Evolutionary conservation across 164 flowering plant species (phyloP), one percentile per base, ranked within the genome.

Genomic region (grape (Vitis vinifera)): DNA sequence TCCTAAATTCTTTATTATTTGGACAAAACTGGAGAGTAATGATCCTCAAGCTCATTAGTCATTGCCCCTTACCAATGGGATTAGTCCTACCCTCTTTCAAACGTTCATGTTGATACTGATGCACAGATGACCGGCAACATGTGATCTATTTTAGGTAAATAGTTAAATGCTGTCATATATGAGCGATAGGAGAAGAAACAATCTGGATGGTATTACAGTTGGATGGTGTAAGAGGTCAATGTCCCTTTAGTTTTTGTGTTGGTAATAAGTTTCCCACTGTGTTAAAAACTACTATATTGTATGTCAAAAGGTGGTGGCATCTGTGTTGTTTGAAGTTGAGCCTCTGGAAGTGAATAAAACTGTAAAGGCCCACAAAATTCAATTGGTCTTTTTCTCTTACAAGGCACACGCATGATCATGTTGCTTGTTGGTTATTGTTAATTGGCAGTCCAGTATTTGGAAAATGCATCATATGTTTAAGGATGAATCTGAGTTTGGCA

Each of bases 181-280:
- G 56, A 53, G 56, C 7, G 56, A 53, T 53, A 4, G 56, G 56
- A 13, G n/a, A n/a, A 12, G 14, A 53, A 10, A 12, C 14, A 53
- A 13, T 23, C 56, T 53, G 16, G 14, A 53, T 12, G 14, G 16
- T 13, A 13, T 2, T 13, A 53, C 56, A 53, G 5, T 53, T 53
- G 56, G 56, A 53, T 10, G n/a, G 4, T 53, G 56, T 11, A 14
- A 53, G n/a, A 53, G 14, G 56, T 53, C 56, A 53, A n/a, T 53
- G n/a, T 2, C 56, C 14, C 7, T 53, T 53, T 53, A 12, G 56
- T 14, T 10, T 53, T 53, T 53, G 56, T 14, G n/a, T 53, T 53
- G 14, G 56, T 53, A 53, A 53, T 53, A 53, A 53, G 56, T 53
- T 53, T 53, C n/a, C 56, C n/a, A 53, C 56, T 53, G 16, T 53